Evolutionary conservation across 352 stramenopile genomes (phyloP).

Genomic region (Phytopythium cucurbitacearum): DNA sequence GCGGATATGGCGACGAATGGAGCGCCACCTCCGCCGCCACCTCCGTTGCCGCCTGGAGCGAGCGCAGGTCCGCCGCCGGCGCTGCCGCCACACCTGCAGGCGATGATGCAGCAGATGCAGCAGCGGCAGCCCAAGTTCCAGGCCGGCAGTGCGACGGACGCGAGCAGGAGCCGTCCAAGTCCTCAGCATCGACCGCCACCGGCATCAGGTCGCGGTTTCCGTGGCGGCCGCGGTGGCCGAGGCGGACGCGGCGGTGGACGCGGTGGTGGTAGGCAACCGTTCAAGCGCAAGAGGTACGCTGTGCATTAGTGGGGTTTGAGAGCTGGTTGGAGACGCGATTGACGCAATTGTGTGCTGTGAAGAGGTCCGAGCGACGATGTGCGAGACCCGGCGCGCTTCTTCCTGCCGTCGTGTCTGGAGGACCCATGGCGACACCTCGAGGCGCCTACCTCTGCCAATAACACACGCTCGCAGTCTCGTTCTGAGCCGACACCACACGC

Average conservation of each 20-base stretch:
- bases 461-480: background rate
- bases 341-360: background rate
- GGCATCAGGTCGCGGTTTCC: slow-evolving; percentile 10
- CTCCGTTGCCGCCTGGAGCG: slow-evolving; percentile 7
- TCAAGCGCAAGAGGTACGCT: slow-evolving; percentile 45
- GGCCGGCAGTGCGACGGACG: slow-evolving; percentile 5
- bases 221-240: slow-evolving; percentile 14
- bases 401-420: slow-evolving; percentile 60
- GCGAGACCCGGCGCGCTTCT: slow-evolving; percentile 46
- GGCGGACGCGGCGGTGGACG: slow-evolving; percentile 11
- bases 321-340: background rate
- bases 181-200: slow-evolving; percentile 6
- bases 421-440: slow-evolving; percentile 56
- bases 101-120: slow-evolving; percentile 55
- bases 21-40: slow-evolving; percentile 7
- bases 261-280: slow-evolving; percentile 12
- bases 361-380: slow-evolving; percentile 36
- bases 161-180: slow-evolving; percentile 2
- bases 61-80: slow-evolving; percentile 1
- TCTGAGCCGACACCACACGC: background rate
- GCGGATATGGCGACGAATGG: slow-evolving; percentile 1
- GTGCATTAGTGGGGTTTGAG: background rate
- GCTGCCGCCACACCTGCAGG: slow-evolving; percentile 44
- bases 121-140: slow-evolving; percentile 34
- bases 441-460: background rate